These are phyloP conservation scores for Draba incana DNA, from an alignment of 345 rosid genomes.

Conservation along the genomic window DNA sequence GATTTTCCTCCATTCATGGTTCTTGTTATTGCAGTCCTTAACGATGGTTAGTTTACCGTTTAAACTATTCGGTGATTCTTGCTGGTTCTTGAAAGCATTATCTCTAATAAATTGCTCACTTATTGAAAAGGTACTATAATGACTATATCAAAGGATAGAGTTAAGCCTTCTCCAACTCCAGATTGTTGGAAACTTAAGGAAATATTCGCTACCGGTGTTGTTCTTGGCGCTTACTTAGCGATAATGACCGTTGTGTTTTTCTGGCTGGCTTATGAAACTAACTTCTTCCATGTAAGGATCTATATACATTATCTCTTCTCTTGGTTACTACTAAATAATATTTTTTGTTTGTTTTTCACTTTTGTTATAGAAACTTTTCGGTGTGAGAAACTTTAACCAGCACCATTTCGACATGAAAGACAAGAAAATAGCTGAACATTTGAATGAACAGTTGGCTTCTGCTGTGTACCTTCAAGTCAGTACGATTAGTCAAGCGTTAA, in stretches of 20 bases:
- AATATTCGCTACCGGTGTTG: conserved; percentile 62
- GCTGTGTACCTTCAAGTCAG: conserved; percentile 65
- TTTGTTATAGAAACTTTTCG: conserved; percentile 45
- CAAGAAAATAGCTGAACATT: conserved; percentile 2
- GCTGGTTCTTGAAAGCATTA: neutral
- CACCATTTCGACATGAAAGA: conserved; percentile 45
- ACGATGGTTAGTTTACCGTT: conserved; percentile 53
- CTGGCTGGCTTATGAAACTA: conserved; percentile 56
- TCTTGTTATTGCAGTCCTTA: conserved; percentile 66
- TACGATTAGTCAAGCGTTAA: conserved; percentile 86
- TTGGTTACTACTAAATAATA: conserved; percentile 6
- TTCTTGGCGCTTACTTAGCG: conserved; percentile 61
- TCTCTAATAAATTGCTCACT: neutral
- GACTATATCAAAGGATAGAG: conserved; percentile 69
- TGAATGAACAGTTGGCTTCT: conserved; percentile 54
- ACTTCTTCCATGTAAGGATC: conserved; percentile 57
- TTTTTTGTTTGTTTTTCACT: neutral
- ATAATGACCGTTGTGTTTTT: conserved; percentile 61
- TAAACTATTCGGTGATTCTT: neutral
- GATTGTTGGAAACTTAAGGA: conserved; percentile 65
- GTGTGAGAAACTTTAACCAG: conserved; percentile 49
- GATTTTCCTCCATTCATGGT: conserved; percentile 79
- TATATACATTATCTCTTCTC: neutral
- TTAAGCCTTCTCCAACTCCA: conserved; percentile 64
- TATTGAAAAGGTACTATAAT: conserved; percentile 53